Evolutionary conservation across 2,329 filamentous ascomycete genomes (phyloP).

Genomic region (Didymella pomorum): DNA sequence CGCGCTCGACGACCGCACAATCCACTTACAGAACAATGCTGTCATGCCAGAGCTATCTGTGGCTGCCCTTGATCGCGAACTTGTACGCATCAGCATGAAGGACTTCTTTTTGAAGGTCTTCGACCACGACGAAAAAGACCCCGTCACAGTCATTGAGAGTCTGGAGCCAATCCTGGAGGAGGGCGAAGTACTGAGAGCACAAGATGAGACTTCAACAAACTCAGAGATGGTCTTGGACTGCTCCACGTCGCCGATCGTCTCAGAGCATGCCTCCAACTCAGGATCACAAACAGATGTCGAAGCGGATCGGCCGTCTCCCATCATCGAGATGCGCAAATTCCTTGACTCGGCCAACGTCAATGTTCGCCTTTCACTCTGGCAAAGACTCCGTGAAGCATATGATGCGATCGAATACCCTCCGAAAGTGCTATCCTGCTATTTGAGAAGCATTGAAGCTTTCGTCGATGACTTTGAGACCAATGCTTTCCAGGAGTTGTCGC

Average conservation of each 20-base stretch:
- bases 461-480: slow-evolving; percentile 71
- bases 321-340: slow-evolving; percentile 85
- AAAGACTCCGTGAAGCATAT: slow-evolving; percentile 88
- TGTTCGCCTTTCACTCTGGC: slow-evolving; percentile 87
- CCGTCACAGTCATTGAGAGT: slow-evolving; percentile 85
- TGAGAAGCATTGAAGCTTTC: slow-evolving; percentile 86
- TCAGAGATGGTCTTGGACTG: slow-evolving; percentile 23
- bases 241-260: slow-evolving; percentile 24
- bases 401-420: slow-evolving; percentile 82
- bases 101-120: slow-evolving; percentile 95
- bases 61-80: slow-evolving; percentile 85
- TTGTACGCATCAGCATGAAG: slow-evolving; percentile 92
- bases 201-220: slow-evolving; percentile 3
- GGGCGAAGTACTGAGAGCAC: slow-evolving; percentile 9
- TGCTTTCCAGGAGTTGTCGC: slow-evolving; percentile 63
- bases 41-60: slow-evolving; percentile 88
- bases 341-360: slow-evolving; percentile 82
- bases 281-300: slow-evolving; percentile 4
- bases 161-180: slow-evolving; percentile 91
- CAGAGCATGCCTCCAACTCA: slow-evolving; percentile 10
- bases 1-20: slow-evolving; percentile 57
- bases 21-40: slow-evolving; percentile 80
- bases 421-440: slow-evolving; percentile 85
- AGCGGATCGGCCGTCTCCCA: slow-evolving; percentile 35
- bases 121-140: slow-evolving; percentile 80